A percentile compares a stretch with the other conserved stretches of the same genome.
phyloP scores from a whole-genome alignment of 2,329 filamentous ascomycete genomes.

The Epichloe hybrida region DNA sequence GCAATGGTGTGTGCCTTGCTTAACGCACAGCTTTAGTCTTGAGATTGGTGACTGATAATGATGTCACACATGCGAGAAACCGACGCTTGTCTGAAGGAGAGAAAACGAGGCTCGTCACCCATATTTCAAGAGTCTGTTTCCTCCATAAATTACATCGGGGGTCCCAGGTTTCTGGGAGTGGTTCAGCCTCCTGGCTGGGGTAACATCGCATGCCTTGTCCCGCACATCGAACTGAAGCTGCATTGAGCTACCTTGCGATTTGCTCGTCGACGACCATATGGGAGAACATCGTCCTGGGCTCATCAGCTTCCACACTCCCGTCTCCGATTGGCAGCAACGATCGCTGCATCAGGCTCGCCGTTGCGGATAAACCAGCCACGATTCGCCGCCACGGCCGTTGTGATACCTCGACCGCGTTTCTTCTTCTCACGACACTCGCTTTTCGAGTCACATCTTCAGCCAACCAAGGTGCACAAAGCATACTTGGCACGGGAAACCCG shows the following conservation, averaged over 20 bases:
- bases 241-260: no score
- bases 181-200: background rate
- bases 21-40: background rate
- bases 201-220: background rate
- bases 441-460: slow-evolving; percentile 6
- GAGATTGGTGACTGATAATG: slow-evolving; percentile 2
- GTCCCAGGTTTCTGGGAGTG: background rate
- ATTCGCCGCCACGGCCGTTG: slow-evolving; percentile 3
- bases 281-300: background rate
- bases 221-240: no score
- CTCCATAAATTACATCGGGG: background rate
- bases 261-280: slow-evolving; percentile 1
- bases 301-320: background rate
- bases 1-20: background rate
- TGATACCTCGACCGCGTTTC: background rate
- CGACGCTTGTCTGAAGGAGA: background rate
- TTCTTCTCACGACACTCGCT: slow-evolving; percentile 3
- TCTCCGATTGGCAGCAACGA: slow-evolving; percentile 2
- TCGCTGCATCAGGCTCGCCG: slow-evolving; percentile 1
- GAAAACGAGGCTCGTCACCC: background rate
- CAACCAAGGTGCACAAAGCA: background rate
- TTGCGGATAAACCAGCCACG: slow-evolving; percentile 4
- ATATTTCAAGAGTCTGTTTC: background rate
- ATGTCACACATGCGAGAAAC: slow-evolving; percentile 10
- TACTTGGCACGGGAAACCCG: background rate